Base-by-base conservation (phyloP, 257 asterid species). In the Linderniella brevidens region DNA sequence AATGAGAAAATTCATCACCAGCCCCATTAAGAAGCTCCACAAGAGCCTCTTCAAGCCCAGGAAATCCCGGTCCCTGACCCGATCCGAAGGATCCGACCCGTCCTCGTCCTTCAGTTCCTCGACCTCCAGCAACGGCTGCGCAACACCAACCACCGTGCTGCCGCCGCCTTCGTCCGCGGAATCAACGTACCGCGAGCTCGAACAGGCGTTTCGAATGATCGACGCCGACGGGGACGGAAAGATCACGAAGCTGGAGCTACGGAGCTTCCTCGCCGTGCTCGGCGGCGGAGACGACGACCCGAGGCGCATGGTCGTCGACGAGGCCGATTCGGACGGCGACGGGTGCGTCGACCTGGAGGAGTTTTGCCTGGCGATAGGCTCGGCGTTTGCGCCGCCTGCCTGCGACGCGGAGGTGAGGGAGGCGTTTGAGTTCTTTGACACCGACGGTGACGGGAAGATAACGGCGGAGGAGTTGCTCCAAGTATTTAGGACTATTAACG, bases 121-220 rank as follows among this genome's bases (percentile, higher is more conserved):
- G 0, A 64, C 76, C 0, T 39, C 68, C 20, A 14, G 54, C 8
- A 55, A 20, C 49, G 66, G 77, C 13, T 36, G 29, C 16, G 19
- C 74, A 59, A 73, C 79, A 19, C 79, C 87, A 12, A 74, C 64
- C 0, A 74, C 68, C 67, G 82, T 74, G 13, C 45, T 69, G 13
- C 37, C 11, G 5, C 52, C 59, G 70, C 16, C 63, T 0, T 68
- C 72, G 8, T 29, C 69, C 58, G 53, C 20, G 13, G 74, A 61
- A 4, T 65, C 49, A 49, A 56, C 46, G 14, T 49, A 44, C 56
- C 18, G 10, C 40, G 79, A 75, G 29, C 62, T 71, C 8, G 67
- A 65, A 40, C 79, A 63, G 29, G 77, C 70, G 18, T 75, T 75
- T 58, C 52, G 64, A 32, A 47, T 68, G 79, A 68, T 71, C 41